A percentile compares a stretch with the other conserved stretches of the same genome.
Conservation (phyloP, 2,329 filamentous ascomycete species). For the Neofusicoccum ribis region DNA sequence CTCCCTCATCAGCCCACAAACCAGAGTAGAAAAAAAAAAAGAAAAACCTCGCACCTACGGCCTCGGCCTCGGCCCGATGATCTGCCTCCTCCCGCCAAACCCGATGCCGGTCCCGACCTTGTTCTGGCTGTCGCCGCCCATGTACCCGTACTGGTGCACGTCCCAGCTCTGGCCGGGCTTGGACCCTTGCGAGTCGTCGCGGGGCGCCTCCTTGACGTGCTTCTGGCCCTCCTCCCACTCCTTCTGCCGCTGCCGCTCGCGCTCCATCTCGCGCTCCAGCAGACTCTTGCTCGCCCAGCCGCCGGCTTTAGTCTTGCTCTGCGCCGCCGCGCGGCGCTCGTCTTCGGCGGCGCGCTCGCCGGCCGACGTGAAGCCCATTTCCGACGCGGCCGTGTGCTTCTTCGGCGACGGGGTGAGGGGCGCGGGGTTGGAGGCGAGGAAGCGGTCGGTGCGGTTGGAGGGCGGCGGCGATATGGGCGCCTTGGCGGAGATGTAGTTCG, state of each 20-base stretch:
- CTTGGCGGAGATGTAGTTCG: slow-evolving; percentile 25
- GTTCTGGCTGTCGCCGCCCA: slow-evolving; percentile 74
- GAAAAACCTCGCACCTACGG: background rate
- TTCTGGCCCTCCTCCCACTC: slow-evolving; percentile 80
- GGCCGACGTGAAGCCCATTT: slow-evolving; percentile 43
- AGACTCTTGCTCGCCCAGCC: slow-evolving; percentile 69
- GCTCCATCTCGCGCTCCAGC: slow-evolving; percentile 78
- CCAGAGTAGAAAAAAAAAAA: background rate
- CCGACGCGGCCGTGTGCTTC: slow-evolving; percentile 55
- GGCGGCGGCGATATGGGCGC: slow-evolving; percentile 25
- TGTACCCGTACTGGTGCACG: slow-evolving; percentile 74
- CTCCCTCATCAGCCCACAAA: too few relatives aligned
- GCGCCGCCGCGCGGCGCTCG: slow-evolving; percentile 55
- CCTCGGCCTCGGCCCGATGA: slow-evolving; percentile 71
- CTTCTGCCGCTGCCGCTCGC: slow-evolving; percentile 71
- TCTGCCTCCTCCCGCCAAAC: slow-evolving; percentile 71
- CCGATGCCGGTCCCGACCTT: slow-evolving; percentile 59
- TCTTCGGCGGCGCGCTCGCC: slow-evolving; percentile 58
- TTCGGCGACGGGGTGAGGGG: slow-evolving; percentile 53
- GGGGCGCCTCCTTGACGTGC: slow-evolving; percentile 58
- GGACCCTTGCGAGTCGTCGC: slow-evolving; percentile 60
- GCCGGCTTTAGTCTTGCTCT: slow-evolving; percentile 61
- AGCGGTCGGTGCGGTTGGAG: slow-evolving; percentile 58
- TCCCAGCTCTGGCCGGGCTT: slow-evolving; percentile 74
- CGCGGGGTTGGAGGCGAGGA: slow-evolving; percentile 56